Conservation (phyloP, 441 rosid species). For the Gossypium armourianum region DNA sequence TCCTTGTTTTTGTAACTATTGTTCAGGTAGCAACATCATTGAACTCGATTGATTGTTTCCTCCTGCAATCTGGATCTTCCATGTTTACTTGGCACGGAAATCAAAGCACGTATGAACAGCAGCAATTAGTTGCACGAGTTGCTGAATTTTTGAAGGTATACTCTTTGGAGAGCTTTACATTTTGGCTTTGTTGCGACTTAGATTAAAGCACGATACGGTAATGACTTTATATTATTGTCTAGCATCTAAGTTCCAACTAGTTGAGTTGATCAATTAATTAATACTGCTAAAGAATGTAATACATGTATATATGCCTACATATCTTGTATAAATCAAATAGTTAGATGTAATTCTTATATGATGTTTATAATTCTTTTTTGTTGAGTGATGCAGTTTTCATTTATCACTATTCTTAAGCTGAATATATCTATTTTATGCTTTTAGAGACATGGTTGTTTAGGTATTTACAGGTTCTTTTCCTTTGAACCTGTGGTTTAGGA, state of each 20-base stretch:
- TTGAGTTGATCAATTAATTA: background rate
- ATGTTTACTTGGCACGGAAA: slow-evolving; percentile 88
- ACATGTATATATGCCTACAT: background rate
- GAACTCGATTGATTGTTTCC: slow-evolving; percentile 75
- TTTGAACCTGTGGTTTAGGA: background rate
- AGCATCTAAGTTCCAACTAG: background rate
- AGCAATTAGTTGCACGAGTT: slow-evolving; percentile 62
- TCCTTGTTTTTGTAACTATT: slow-evolving; percentile 11
- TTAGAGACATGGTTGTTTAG: background rate
- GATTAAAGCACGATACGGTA: background rate
- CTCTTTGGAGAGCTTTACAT: background rate
- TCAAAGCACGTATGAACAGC: slow-evolving; percentile 83
- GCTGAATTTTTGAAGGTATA: slow-evolving; percentile 84
- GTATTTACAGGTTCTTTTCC: background rate
- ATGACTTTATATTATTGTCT: background rate
- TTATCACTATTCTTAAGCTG: background rate
- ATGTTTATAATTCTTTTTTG: background rate
- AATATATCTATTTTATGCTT: background rate
- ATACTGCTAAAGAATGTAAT: background rate
- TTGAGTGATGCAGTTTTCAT: background rate
- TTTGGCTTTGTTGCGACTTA: slow-evolving; percentile 9
- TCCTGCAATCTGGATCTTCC: slow-evolving; percentile 94
- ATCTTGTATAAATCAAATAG: background rate
- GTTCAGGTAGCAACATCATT: slow-evolving; percentile 74
- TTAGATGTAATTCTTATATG: background rate